phyloP scores from a whole-genome alignment of 2,329 filamentous ascomycete species.

The Penicillium aurantiogriseum region DNA sequence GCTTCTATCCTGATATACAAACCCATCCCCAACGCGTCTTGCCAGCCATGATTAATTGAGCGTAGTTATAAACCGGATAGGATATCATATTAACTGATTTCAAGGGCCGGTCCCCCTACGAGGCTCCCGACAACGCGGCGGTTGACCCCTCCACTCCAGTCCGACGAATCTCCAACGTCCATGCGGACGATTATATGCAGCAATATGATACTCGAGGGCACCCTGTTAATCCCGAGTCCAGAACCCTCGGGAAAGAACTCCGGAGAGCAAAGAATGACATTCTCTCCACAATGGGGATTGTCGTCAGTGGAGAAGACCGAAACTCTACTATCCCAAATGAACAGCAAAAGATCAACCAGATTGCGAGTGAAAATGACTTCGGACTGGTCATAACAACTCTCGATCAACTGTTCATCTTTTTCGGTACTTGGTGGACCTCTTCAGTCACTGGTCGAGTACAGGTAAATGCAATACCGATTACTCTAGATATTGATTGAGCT shows the following conservation, averaged over 20 bases:
- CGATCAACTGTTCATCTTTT: conserved; percentile 42
- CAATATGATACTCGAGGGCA: conserved; percentile 50
- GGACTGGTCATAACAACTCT: conserved; percentile 43
- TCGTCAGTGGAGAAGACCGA: conserved; percentile 44
- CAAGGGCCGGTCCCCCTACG: conserved; percentile 49
- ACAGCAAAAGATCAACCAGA: conserved; percentile 38
- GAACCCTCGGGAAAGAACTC: conserved; percentile 39
- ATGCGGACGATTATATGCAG: conserved; percentile 47
- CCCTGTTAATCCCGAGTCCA: conserved; percentile 46
- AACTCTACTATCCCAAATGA: conserved; percentile 37
- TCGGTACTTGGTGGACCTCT: conserved; percentile 44
- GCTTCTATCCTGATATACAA: conserved; percentile 2
- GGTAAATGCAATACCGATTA: conserved; percentile 25
- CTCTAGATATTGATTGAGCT: not conserved
- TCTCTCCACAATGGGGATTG: conserved; percentile 50
- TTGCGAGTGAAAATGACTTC: conserved; percentile 45
- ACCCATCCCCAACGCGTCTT: not conserved
- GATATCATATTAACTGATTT: conserved; percentile 21
- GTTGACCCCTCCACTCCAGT: conserved; percentile 22
- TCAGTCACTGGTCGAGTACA: conserved; percentile 40
- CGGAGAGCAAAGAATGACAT: conserved; percentile 52
- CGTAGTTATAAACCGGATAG: not conserved
- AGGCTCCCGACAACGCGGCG: conserved; percentile 37
- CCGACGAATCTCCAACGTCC: conserved; percentile 27
- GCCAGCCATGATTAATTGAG: not conserved